Evolutionary conservation across 192 early-diverging fungal species (phyloP).

Genomic region (Glomus cerebriforme): DNA sequence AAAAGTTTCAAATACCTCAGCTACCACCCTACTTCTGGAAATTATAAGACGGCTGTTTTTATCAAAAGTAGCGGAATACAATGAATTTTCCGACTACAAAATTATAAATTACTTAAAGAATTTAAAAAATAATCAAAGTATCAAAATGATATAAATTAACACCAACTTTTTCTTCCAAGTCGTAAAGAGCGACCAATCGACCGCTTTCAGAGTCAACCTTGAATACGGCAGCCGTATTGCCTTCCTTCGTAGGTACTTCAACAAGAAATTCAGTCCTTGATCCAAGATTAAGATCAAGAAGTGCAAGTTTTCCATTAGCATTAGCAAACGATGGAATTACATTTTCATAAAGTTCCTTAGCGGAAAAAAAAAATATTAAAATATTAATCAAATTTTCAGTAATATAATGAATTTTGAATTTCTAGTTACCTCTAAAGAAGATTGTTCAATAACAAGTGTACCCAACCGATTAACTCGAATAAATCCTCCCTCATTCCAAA

Average conservation of each 20-base stretch:
- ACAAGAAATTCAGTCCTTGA: slow-evolving; percentile 27
- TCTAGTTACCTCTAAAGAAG: slow-evolving; percentile 11
- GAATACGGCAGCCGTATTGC: slow-evolving; percentile 18
- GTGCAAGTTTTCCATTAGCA: slow-evolving; percentile 31
- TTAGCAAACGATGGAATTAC: slow-evolving; percentile 4
- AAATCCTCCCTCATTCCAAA: slow-evolving; percentile 40
- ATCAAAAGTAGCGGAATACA: slow-evolving; percentile 22
- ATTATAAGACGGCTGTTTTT: slow-evolving; percentile 12
- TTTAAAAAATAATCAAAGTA: background rate
- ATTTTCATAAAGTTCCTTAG: slow-evolving; percentile 13
- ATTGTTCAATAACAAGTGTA: slow-evolving; percentile 29
- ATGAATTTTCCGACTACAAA: slow-evolving; percentile 9
- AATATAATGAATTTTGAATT: background rate
- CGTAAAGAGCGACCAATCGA: slow-evolving; percentile 16
- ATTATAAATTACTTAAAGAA: background rate
- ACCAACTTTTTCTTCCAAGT: slow-evolving; percentile 16
- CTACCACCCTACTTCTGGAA: background rate
- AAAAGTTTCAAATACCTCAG: slow-evolving; percentile 12
- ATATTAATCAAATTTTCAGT: background rate
- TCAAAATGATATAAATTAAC: background rate
- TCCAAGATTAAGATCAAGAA: slow-evolving; percentile 33
- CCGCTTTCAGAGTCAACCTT: slow-evolving; percentile 17
- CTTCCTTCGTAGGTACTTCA: slow-evolving; percentile 11
- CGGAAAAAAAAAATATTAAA: slow-evolving; percentile 5
- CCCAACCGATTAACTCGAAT: slow-evolving; percentile 42